A percentile compares a stretch with the other conserved stretches of the same genome.
phyloP scores from a whole-genome alignment of 352 stramenopile species.

The Phytophthora sp. region DNA sequence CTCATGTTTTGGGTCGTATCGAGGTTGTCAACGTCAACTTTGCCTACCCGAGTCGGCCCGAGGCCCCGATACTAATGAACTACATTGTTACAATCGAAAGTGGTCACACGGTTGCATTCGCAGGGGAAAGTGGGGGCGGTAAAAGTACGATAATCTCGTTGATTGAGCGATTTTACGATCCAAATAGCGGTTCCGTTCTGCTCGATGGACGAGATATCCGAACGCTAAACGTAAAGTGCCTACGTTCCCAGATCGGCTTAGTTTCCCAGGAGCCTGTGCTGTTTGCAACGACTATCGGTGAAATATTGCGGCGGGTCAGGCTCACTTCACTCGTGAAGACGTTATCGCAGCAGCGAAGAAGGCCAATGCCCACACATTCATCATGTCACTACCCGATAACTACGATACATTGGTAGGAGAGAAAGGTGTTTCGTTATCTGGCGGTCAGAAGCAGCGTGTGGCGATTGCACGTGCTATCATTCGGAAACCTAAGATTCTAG shows the following conservation, averaged over 20 bases:
- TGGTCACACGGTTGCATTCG: conserved; percentile 13
- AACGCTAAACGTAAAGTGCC: too few species aligned
- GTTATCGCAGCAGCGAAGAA: conserved; percentile 57
- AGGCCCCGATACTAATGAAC: conserved; percentile 15
- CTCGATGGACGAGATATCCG: conserved; percentile 73
- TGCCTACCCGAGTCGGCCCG: conserved; percentile 58
- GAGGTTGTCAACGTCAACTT: conserved; percentile 61
- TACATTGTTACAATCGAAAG: conserved; percentile 23
- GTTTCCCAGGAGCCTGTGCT: conserved; percentile 82
- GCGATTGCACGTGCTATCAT: conserved; percentile 63
- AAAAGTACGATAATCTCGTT: conserved; percentile 51
- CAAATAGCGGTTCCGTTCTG: conserved; percentile 54
- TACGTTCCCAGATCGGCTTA: conserved; percentile 56
- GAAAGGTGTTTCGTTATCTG: conserved; percentile 39
- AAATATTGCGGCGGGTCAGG: conserved; percentile 85
- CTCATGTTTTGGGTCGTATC: conserved; percentile 37
- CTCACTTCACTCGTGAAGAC: conserved; percentile 53
- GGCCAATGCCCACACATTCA: conserved; percentile 36
- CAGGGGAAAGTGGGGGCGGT: conserved; percentile 20
- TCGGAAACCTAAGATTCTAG: conserved; percentile 77
- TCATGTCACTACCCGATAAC: too few species aligned
- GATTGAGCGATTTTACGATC: conserved; percentile 76
- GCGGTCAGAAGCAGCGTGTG: conserved; percentile 46
- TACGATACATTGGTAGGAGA: conserved; percentile 69
- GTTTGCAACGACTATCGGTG: conserved; percentile 74